Evolutionary conservation across 331 rosid species (phyloP).

Genomic region (Quercus phellos): DNA sequence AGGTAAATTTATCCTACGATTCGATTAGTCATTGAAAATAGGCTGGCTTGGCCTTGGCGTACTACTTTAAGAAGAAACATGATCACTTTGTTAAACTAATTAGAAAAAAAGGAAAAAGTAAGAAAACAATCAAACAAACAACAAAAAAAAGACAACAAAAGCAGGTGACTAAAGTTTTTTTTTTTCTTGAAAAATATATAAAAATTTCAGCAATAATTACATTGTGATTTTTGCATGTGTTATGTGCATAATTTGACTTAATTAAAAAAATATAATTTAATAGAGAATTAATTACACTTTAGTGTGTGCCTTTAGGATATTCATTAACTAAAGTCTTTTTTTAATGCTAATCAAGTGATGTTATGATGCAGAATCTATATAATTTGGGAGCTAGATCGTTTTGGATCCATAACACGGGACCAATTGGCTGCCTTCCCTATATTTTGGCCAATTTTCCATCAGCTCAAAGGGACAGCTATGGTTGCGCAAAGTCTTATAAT

Average conservation of each 20-base stretch:
- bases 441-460: slow-evolving; percentile 17
- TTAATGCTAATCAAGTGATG: background rate
- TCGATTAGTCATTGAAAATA: background rate
- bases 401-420: slow-evolving; percentile 63
- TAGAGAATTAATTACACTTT: background rate
- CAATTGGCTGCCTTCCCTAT: slow-evolving; percentile 46
- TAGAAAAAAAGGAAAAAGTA: too few relatives aligned
- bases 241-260: too few relatives aligned
- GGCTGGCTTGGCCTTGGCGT: background rate
- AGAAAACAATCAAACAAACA: too few relatives aligned
- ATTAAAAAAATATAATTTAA: too few relatives aligned
- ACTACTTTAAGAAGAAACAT: background rate
- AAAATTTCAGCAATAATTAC: too few relatives aligned
- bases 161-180: too few relatives aligned
- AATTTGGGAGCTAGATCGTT: slow-evolving; percentile 39
- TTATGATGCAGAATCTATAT: slow-evolving; percentile 21
- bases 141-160: too few relatives aligned
- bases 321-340: background rate
- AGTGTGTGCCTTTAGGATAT: too few relatives aligned
- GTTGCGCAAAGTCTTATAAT: slow-evolving; percentile 40
- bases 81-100: too few relatives aligned
- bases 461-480: slow-evolving; percentile 24
- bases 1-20: slow-evolving; percentile 26
- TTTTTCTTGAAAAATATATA: too few relatives aligned
- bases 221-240: too few relatives aligned